Base-by-base conservation (phyloP, 1,284 basidiomycete species). In the Thecaphora thlaspeos region DNA sequence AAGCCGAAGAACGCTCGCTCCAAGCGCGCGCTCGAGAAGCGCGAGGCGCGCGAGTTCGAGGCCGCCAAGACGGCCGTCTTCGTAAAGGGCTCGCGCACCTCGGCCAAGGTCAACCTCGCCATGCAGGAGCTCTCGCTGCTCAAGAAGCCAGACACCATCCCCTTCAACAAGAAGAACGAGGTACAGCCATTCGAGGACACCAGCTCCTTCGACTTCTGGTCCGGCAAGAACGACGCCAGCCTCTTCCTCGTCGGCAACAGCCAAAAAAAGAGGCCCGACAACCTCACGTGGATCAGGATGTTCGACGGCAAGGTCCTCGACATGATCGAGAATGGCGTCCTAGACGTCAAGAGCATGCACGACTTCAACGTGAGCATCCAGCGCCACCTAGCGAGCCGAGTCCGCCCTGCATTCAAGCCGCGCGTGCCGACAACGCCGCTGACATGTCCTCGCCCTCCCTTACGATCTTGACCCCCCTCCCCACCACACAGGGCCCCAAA, bases 1-100 rank as follows among this genome's bases (percentile, higher is more conserved):
- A 96, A 96, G 83, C 91, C 94, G 28, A 91, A 90, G 82, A 97
- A 95, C 83, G 94, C 95, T 1, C 86, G 94, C 38, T 89, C 90
- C n/a, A 99, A 98, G 81, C 85, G 95, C 61, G 94, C 86, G 0
- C 77, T 95, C 68, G 89, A 91, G 43, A 88, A 88, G 43, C 84
- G 92, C 28, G 88, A 89, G 75, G 85, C 94, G 2, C 91, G 93
- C 75, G 83, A 94, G 26, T 57, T 48, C 53, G 94, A 98, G 82
- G 89, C 90, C 71, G 84, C 86, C 51, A 84, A 85, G 79, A 83
- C 87, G 23, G 88, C 88, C 21, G 85, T 99, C 67, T 95, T 98
- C 77, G 91, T 96, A 36, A 85, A 87, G 67, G 91, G 92, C 3
- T 89, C 88, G 26, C 87, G 90, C 75, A 86, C 89, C 0, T 90